Evolutionary conservation across 139 green algal genomes (phyloP).

Genomic region (Diplosphaera chodatii): DNA sequence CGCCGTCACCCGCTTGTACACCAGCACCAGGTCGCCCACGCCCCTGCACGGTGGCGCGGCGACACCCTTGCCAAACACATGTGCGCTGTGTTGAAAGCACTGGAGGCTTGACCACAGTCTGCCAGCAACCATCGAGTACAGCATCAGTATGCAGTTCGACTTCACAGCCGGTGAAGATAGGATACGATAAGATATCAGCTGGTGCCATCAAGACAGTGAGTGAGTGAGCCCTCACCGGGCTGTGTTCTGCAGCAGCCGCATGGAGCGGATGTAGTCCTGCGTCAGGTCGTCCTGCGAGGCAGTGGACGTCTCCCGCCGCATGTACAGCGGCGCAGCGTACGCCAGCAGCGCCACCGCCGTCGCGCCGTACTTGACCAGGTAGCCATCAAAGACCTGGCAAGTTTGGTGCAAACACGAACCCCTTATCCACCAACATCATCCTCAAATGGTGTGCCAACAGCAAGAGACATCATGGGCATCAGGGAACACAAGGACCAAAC

Average conservation of each 20-base stretch:
- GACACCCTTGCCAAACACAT: no score
- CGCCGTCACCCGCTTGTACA: constrained; percentile 91
- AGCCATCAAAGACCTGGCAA: constrained; percentile 67
- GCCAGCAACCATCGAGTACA: no score
- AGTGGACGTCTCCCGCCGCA: constrained; percentile 24
- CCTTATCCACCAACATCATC: no score
- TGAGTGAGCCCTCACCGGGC: constrained; percentile 26
- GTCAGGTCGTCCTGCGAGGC: constrained; percentile 16
- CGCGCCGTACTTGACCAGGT: constrained; percentile 87
- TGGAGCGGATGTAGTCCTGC: constrained; percentile 75
- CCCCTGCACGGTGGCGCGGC: constrained; percentile 37
- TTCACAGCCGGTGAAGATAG: no score
- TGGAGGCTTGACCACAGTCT: no score
- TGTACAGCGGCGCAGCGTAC: constrained; percentile 78
- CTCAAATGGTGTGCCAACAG: no score
- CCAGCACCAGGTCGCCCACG: constrained; percentile 89
- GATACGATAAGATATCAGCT: no score
- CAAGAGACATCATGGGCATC: no score
- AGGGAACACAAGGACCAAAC: no score
- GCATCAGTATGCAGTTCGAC: background rate
- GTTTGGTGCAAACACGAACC: no score
- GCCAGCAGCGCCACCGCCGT: constrained; percentile 71
- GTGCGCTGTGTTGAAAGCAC: no score
- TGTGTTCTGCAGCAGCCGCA: constrained; percentile 86
- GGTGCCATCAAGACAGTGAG: no score